Base-by-base conservation (phyloP, 1,284 basidiomycete species). In the Sparassis latifolia region DNA sequence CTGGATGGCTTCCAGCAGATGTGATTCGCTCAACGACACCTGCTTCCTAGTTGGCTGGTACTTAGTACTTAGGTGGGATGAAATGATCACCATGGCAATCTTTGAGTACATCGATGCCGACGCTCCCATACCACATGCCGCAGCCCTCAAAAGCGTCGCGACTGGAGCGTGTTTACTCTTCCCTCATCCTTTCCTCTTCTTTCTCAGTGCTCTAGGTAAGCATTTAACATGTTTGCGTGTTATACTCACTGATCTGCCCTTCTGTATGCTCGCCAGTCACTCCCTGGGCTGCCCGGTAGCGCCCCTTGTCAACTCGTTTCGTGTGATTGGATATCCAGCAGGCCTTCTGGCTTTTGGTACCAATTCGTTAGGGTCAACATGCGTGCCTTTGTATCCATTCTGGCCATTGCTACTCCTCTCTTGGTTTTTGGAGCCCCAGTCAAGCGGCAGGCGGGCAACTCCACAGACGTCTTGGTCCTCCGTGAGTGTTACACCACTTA, bases 251-350 rank as follows among this genome's bases (percentile, higher is more conserved):
- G 9, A 38, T 38, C 9, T 7, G n/a, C 7, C 32, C 30, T 39
- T n/a, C 5, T 35, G 20, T 40, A 30, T 32, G 12, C 29, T 6
- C 10, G 3, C 40, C 45, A 64, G 62, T 56, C 59, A 61, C 69
- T 74, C 69, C 73, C 62, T 61, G 79, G 81, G 79, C 76, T 80
- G 82, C 82, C 81, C 71, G 81, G 82, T 75, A 71, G 82, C 81
- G 74, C 76, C 78, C 80, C 75, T 75, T 74, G 72, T 70, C 74
- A 57, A 56, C 68, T 69, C 70, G 67, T 69, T 75, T 70, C 68
- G 62, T 65, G 61, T 63, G 60, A 65, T 66, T 71, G 68, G 55
- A 69, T 69, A 72, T 60, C 64, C 64, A 65, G 69, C 70, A 70
- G 68, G 76, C 72, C 73, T 73, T 73, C 56, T 55, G 62, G 68